Evolutionary conservation across 73 alveolate genomes (phyloP), one percentile per base, ranked within the genome.

Genomic region (Stentor coeruleus): DNA sequence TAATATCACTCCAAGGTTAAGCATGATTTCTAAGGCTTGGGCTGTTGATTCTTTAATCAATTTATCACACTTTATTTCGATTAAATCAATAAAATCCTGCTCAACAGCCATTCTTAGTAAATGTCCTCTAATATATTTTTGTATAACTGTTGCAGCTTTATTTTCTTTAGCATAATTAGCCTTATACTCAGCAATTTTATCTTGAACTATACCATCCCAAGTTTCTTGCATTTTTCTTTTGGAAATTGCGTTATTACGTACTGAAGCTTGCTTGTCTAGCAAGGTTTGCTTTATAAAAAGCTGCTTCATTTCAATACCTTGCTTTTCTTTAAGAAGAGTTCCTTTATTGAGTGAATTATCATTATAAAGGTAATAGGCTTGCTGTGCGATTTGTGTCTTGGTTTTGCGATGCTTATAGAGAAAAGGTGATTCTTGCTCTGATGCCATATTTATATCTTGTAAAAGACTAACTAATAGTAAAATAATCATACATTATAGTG

Each of bases 1-100:
- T 33, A 66, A 40, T 1, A 20, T 40, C 49, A 66, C 79, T 20
- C 79, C 79, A 40, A 66, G 66, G 66, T 49, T 49, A 6, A 49
- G 20, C 66, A 49, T 49, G 66, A 49, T 49, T 6, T 49, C 20
- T 20, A 49, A 49, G 66, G 66, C 66, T 20, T 49, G 66, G 28
- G 66, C 66, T 49, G 66, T 49, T 49, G 66, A 49, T 11, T 20
- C 20, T 6, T 6, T 11, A 49, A 49, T 49, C 66, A 49, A 20
- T 49, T 20, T 49, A 11, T 6, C 66, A 11, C 28, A 6, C 66
- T 49, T 49, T 20, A 20, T 20, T 49, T 49, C 66, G 66, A 49
- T 49, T 20, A 49, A 11, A 20, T 49, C 66, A 20, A 49, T 49
- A 20, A 49, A 49, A 20, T 49, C 66, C 28, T 49, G 28, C 20